Evolutionary conservation across 768 basidiomycete species (phyloP), one percentile per base, ranked within the genome.

Genomic region (Lyophyllum atratum): DNA sequence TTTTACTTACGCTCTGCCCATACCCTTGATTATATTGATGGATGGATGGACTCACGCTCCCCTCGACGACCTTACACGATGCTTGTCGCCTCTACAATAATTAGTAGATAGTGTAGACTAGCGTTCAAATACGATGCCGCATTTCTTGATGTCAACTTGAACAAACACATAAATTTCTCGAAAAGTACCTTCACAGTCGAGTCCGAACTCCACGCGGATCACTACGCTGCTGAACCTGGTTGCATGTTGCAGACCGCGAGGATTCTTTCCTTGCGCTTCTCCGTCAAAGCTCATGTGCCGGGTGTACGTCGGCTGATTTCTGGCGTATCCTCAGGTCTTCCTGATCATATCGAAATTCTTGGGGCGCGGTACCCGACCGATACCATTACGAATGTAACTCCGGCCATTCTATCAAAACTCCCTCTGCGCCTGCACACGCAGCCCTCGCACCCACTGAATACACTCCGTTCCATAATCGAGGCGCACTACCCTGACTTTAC

Each of bases 381-480:
- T 76, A 72, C 76, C 28, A 80, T 76, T 71, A 92, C 95, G 39
- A 99, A 99, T 72, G 81, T 93, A 39, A 89, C 95, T 1, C 82
- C 90, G 22, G 79, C 93, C 24, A 94, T 99, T 65, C 78, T 93
- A 53, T 82, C 87, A 46, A 96, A 95, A 72, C 75, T 96, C 37
- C 80, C 86, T 10, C 78, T 86, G 15, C 83, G 84, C 34, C 81
- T 99, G 22, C 93, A 97, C 70, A 79, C 82, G 19, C 79, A 87
- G 58, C 85, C 85, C 22, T 75, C 81, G 3, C 97, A 99, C 67
- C 97, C 97, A 2, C 80, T 98, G 52, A 83, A 82, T 69, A 98
- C 92, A 52, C 85, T 98, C 43, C 90, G 93, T 37, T 70, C 79
- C 21, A 81, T 93, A 61, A 87, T 98, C 64, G 92, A 97, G 74